Evolutionary conservation across 495 filamentous ascomycete species (phyloP).

Genomic region (Penicillium riverlandense): DNA sequence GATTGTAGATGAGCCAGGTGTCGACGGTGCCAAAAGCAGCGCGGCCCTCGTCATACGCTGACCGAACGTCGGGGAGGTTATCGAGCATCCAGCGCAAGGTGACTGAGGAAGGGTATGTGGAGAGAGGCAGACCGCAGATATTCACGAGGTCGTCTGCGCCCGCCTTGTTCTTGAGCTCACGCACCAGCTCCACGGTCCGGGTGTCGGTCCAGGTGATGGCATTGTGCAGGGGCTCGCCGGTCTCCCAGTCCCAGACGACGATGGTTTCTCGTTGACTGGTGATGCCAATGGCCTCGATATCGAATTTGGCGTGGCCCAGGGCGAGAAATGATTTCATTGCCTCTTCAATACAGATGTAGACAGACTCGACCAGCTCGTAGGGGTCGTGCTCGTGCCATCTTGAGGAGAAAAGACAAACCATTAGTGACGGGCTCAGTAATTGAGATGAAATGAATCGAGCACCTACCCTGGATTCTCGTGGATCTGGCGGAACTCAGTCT

Average conservation of each 20-base stretch:
- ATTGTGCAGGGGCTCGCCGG: constrained; percentile 80
- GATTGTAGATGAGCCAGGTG: constrained; percentile 82
- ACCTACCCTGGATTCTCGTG: constrained; percentile 86
- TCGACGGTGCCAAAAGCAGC: constrained; percentile 93
- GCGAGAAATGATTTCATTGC: constrained; percentile 67
- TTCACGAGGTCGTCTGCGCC: constrained; percentile 63
- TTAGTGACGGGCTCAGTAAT: constrained; percentile 6
- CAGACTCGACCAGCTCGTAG: constrained; percentile 67
- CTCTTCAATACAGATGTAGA: constrained; percentile 77
- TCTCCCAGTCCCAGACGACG: constrained; percentile 81
- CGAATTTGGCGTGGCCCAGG: constrained; percentile 58
- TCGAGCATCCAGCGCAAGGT: constrained; percentile 82
- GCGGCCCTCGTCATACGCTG: constrained; percentile 73
- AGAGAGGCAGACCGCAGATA: constrained; percentile 82
- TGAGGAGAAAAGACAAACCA: not conserved
- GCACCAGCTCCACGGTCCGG: constrained; percentile 68
- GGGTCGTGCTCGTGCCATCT: constrained; percentile 97
- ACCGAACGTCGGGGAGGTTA: constrained; percentile 62
- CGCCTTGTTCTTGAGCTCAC: constrained; percentile 62
- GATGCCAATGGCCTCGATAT: constrained; percentile 84
- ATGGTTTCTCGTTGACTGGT: constrained; percentile 95
- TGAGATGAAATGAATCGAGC: not conserved
- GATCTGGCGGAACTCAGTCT: constrained; percentile 84
- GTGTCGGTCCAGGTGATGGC: constrained; percentile 96
- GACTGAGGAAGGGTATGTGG: constrained; percentile 87